Evolutionary conservation across 1,284 basidiomycete genomes (phyloP), one percentile per base, ranked within the genome.

Genomic region (Afroboletus lepidellus): DNA sequence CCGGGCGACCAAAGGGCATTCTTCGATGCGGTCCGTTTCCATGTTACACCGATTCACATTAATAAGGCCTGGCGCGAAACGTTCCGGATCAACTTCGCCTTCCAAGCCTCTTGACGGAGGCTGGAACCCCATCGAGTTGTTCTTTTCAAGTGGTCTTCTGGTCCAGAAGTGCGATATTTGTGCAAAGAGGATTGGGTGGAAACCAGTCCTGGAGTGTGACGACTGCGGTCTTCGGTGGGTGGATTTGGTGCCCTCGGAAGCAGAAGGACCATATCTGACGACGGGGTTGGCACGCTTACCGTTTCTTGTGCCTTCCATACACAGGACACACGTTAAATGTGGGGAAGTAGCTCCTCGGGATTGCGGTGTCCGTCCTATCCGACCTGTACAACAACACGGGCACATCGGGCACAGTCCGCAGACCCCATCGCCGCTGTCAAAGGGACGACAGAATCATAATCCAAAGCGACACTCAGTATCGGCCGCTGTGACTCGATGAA

Each of bases 1-100:
- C 3, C 74, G 75, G 11, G 88, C 85, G 7, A 89, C 85, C 1
- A 84, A 87, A 61, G 86, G 87, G 18, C 82, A 81, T n/a, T 88
- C 84, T 3, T 83, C 80, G 5, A 77, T 86, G 48, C 74, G 73
- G 24, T 74, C 77, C 13, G 62, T 78, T 2, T 74, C 81, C 8
- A 74, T 82, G 51, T 77, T 91, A 1, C 92, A 95, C 69, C 83
- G 93, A 23, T 95, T 95, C 73, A 89, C 92, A 11, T 74, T 94
- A 32, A 79, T 94, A 57, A 90, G 88, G 65, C 86, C 90, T 34
- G 83, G 85, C 20, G 76, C 78, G 45, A 85, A 85, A 69, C 79
- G 72, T 37, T 61, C 38, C 60, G 62, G 48, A 44, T 58, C 62
- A 58, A 54, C 55, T 46, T 69, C 69, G 13, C 69, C 71, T 25